Percentiles rank a stretch among this genome's conserved stretches.
Conservation (phyloP, 2,329 filamentous ascomycete genomes). For the Dothideomycetes sp. region DNA sequence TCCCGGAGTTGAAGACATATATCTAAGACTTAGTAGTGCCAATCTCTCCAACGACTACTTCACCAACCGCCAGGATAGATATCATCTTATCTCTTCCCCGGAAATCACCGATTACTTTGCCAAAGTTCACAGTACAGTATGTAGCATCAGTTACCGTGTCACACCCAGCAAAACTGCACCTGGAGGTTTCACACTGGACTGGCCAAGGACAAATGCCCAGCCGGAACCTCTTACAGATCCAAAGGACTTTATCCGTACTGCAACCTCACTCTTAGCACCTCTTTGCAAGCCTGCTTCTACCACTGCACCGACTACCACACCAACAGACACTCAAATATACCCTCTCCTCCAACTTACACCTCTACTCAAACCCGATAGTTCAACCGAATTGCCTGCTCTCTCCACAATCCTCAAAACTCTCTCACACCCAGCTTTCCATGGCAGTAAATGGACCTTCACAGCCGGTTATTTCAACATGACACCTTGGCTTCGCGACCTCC, state of each 20-base stretch:
- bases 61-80: slow-evolving; percentile 87
- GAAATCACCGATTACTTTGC: slow-evolving; percentile 76
- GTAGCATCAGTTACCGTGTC: slow-evolving; percentile 73
- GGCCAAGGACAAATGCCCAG: slow-evolving; percentile 66
- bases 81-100: slow-evolving; percentile 77
- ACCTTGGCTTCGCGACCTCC: slow-evolving; percentile 66
- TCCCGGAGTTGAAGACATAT: too few relatives aligned
- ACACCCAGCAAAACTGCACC: slow-evolving; percentile 40
- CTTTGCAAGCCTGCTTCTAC: slow-evolving; percentile 49
- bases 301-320: slow-evolving; percentile 20
- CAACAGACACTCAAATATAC: slow-evolving; percentile 66
- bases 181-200: slow-evolving; percentile 50
- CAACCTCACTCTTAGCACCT: slow-evolving; percentile 56
- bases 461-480: slow-evolving; percentile 98
- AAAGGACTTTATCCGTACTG: slow-evolving; percentile 56
- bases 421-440: slow-evolving; percentile 51
- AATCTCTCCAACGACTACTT: slow-evolving; percentile 94
- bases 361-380: slow-evolving; percentile 66
- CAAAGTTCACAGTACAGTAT: slow-evolving; percentile 65
- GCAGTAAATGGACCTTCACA: slow-evolving; percentile 87
- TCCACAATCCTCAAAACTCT: slow-evolving; percentile 64
- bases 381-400: slow-evolving; percentile 80
- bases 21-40: too few relatives aligned
- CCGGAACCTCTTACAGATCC: slow-evolving; percentile 66
- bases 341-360: slow-evolving; percentile 83